These are phyloP conservation scores for Chaetomium sp. DNA, from an alignment of 2,329 filamentous ascomycete genomes.

Conservation along the genomic window DNA sequence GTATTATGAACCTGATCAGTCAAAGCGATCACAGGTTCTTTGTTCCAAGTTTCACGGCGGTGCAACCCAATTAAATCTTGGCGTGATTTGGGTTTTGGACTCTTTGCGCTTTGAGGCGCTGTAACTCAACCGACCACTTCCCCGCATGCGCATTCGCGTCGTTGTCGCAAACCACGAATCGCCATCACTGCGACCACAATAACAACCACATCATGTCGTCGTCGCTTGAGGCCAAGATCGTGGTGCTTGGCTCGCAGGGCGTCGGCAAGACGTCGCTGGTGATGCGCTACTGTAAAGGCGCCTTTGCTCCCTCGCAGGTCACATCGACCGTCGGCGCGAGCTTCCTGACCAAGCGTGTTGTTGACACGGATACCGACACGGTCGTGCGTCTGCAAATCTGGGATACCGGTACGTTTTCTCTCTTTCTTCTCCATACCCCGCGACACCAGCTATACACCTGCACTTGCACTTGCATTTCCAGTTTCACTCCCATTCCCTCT, in stretches of 20 bases:
- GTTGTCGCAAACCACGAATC: neutral
- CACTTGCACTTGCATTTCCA: neutral
- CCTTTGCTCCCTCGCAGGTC: slow-evolving; percentile 65
- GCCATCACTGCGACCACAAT: neutral
- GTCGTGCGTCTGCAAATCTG: slow-evolving; percentile 91
- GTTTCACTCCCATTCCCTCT: neutral
- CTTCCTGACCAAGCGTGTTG: slow-evolving; percentile 77
- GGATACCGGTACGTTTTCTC: slow-evolving; percentile 71
- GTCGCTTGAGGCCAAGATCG: slow-evolving; percentile 78
- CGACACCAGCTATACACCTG: neutral
- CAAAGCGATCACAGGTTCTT: too few species aligned
- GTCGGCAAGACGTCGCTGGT: slow-evolving; percentile 80
- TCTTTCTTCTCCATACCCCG: slow-evolving; percentile 14
- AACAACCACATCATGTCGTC: slow-evolving; percentile 44
- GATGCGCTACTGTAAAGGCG: slow-evolving; percentile 73
- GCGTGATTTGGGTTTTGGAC: too few species aligned
- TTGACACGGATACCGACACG: slow-evolving; percentile 83
- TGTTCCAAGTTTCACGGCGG: too few species aligned
- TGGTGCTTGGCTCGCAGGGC: slow-evolving; percentile 77
- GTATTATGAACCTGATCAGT: too few species aligned
- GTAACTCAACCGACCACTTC: too few species aligned
- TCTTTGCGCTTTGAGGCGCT: too few species aligned
- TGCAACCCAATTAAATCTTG: too few species aligned
- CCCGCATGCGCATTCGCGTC: neutral
- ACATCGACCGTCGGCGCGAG: slow-evolving; percentile 77